Evolutionary conservation across 2,329 filamentous ascomycete species (phyloP).

Genomic region (Claviceps humidiphila): DNA sequence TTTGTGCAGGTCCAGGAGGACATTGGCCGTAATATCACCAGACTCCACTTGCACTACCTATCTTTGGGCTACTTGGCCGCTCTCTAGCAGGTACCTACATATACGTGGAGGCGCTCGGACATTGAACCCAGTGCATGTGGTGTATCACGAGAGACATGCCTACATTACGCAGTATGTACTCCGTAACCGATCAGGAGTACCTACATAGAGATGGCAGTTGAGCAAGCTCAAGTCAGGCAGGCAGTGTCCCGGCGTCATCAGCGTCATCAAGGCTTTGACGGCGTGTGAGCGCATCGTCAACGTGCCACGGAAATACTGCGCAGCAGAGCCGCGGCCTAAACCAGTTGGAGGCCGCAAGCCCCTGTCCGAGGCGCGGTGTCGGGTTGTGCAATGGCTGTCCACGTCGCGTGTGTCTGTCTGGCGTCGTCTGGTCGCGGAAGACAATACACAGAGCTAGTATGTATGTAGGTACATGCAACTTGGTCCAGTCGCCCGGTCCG

Average conservation of each 20-base stretch:
- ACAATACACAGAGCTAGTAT: background rate
- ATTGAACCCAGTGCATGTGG: background rate
- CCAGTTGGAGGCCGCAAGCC: background rate
- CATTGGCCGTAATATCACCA: background rate
- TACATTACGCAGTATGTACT: background rate
- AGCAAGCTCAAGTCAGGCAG: background rate
- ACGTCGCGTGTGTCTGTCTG: background rate
- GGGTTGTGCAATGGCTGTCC: background rate
- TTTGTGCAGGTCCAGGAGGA: background rate
- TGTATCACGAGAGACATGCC: background rate
- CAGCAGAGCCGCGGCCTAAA: background rate
- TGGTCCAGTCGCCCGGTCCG: background rate
- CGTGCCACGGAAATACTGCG: background rate
- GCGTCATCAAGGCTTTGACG: background rate
- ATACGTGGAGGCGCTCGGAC: background rate
- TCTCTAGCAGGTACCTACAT: background rate
- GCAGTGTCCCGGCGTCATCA: background rate
- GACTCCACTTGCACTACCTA: background rate
- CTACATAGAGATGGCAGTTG: background rate
- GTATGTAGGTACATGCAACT: background rate
- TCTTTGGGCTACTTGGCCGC: background rate
- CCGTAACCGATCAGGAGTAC: too few relatives aligned
- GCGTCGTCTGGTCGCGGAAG: background rate
- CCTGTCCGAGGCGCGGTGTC: background rate
- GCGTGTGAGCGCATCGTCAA: background rate